phyloP scores from a whole-genome alignment of 1,284 basidiomycete genomes.

The Cutaneotrichosporon daszewskae region DNA sequence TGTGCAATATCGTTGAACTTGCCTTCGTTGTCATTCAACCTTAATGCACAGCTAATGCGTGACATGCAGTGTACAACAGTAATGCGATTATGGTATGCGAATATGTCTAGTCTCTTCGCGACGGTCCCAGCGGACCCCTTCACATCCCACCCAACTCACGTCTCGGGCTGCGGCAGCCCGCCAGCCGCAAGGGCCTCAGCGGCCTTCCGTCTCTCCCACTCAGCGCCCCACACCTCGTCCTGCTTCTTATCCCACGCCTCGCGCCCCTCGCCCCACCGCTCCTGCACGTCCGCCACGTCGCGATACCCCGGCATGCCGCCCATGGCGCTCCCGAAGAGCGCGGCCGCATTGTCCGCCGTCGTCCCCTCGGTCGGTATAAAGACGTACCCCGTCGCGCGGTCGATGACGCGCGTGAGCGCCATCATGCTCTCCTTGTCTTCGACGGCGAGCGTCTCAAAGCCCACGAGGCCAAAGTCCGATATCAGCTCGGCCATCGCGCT shows the following conservation, averaged over 20 bases:
- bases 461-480: conserved; percentile 90
- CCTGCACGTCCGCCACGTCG: conserved; percentile 74
- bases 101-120: too few species aligned
- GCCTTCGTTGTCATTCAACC: too few species aligned
- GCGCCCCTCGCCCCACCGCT: conserved; percentile 74
- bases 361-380: conserved; percentile 57
- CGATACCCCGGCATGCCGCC: conserved; percentile 55
- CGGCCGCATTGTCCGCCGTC: conserved; percentile 60
- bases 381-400: conserved; percentile 83
- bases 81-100: too few species aligned
- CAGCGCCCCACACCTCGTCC: conserved; percentile 50
- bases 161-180: too few species aligned
- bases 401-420: conserved; percentile 70
- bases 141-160: too few species aligned
- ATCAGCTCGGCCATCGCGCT: conserved; percentile 84
- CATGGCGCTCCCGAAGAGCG: conserved; percentile 62
- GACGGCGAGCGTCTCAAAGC: conserved; percentile 94
- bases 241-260: conserved; percentile 75
- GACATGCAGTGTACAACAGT: too few species aligned
- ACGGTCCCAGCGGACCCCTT: too few species aligned
- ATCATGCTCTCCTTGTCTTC: conserved; percentile 95
- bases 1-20: too few species aligned
- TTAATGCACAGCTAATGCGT: too few species aligned
- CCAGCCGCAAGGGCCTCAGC: too few species aligned
- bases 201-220: conserved; percentile 36